These are phyloP conservation scores for Podila clonocystis DNA, from an alignment of 192 early-diverging fungal genomes.

Conservation along the genomic window DNA sequence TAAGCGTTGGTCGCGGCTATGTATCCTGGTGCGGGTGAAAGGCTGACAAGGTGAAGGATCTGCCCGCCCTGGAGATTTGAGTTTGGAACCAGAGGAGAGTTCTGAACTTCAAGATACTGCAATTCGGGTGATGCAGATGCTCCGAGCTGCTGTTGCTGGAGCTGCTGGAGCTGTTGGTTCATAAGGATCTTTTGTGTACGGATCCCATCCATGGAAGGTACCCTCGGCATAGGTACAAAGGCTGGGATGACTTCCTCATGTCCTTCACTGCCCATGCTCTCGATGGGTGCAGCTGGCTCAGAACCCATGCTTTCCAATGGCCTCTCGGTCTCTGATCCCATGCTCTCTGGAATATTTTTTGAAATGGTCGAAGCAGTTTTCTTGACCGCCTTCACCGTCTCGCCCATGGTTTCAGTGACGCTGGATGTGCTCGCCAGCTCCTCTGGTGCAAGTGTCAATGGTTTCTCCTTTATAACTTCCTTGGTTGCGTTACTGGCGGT, in stretches of 20 bases:
- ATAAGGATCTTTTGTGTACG: constrained; percentile 16
- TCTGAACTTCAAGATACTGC: constrained; percentile 31
- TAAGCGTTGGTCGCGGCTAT: not conserved
- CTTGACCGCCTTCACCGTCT: not conserved
- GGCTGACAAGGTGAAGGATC: not conserved
- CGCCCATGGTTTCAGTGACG: constrained; percentile 18
- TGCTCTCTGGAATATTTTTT: constrained; percentile 1
- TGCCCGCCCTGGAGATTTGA: not conserved
- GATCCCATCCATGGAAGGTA: constrained; percentile 4
- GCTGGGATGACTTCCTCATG: not conserved
- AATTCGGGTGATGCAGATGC: constrained; percentile 35
- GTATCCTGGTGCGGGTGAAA: not conserved
- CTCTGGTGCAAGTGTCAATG: not conserved
- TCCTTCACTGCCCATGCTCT: constrained; percentile 34
- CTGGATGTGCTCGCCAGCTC: constrained; percentile 13
- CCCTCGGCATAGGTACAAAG: constrained; percentile 9
- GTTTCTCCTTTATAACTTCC: not conserved
- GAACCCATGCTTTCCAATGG: constrained; percentile 20
- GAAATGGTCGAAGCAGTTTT: not conserved
- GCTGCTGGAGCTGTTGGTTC: constrained; percentile 7
- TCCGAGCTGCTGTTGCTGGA: not conserved
- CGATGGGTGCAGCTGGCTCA: constrained; percentile 10
- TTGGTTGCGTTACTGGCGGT: not conserved
- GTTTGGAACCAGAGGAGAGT: constrained; percentile 23
- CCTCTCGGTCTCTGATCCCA: not conserved